Base-by-base conservation (phyloP, 2,329 filamentous ascomycete species). In the Grosmannia clavigera region DNA sequence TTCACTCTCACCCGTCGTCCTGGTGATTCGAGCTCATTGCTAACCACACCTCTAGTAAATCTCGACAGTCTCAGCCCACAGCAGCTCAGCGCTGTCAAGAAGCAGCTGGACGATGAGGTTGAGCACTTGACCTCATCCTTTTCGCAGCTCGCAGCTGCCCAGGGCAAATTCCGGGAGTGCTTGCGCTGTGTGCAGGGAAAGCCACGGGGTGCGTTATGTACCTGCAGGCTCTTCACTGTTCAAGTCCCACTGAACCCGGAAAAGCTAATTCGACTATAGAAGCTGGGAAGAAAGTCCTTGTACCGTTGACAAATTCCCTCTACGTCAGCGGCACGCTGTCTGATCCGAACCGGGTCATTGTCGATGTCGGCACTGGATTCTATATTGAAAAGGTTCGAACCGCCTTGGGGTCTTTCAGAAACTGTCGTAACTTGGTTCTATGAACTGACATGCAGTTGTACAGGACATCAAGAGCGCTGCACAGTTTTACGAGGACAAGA, bases 71-170 rank as follows among this genome's bases (percentile, higher is more conserved):
- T 99, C 68, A 88, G 87, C 67, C 80, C 86, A 31, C 88, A 90
- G 66, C 92, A 96, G 75, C 87, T 99, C 66, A 86, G 84, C 66
- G 85, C 90, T 67, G 86, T 99, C 66, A 96, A 99, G 79, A 91
- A 94, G 73, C 92, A 96, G 73, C 86, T 99, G 66, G 92, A 96
- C 72, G 87, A 94, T 69, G 94, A 99, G 75, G 86, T 99, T 65
- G 90, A 96, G 71, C 92, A 97, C 76, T 83, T 99, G 66, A 95
- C 90, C 2, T 82, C 79, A 61, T 97, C 94, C 11, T 96, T 95
- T 76, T 81, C 87, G 57, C 94, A 95, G 71, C 84, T 99, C 1
- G 89, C 92, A 65, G 86, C 86, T 58, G 94, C 94, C 2, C 94
- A 97, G 72, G 81, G 84, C 59, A 96, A 95, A 72, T 99, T 99